These are phyloP conservation scores for Candida takata DNA, from an alignment of 805 yeast species.

Conservation along the genomic window DNA sequence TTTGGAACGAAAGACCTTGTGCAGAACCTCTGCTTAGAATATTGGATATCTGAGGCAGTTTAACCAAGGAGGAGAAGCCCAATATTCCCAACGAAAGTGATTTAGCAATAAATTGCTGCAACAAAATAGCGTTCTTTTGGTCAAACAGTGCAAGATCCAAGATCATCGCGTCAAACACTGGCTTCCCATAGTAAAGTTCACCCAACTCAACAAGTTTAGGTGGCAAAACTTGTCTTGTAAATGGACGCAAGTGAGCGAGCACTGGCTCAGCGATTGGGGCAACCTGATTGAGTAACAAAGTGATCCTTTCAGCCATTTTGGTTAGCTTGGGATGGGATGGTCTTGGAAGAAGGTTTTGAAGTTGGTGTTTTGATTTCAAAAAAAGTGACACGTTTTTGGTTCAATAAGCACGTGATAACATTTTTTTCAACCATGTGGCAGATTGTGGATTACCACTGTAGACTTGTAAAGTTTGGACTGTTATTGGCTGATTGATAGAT, in stretches of 20 bases:
- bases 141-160: slow-evolving; percentile 21
- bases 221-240: slow-evolving; percentile 14
- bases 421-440: no score
- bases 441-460: no score
- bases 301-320: slow-evolving; percentile 3
- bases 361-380: background rate
- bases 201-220: slow-evolving; percentile 18
- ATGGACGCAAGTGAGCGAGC: slow-evolving; percentile 16
- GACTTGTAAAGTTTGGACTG: no score
- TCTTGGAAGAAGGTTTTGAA: no score
- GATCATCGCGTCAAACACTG: slow-evolving; percentile 23
- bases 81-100: slow-evolving; percentile 31
- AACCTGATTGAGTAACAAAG: slow-evolving; percentile 4
- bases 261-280: slow-evolving; percentile 17
- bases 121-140: slow-evolving; percentile 18
- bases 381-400: background rate
- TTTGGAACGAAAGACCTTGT: slow-evolving; percentile 28
- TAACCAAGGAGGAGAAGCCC: slow-evolving; percentile 29
- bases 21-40: slow-evolving; percentile 27
- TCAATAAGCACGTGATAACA: no score
- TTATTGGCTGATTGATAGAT: no score
- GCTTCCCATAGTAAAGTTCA: slow-evolving; percentile 20
- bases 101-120: slow-evolving; percentile 26
- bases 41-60: slow-evolving; percentile 34
- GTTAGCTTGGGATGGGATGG: background rate